These are phyloP conservation scores for Cladosporium sp. DNA, from an alignment of 2,329 filamentous ascomycete species.

Conservation along the genomic window DNA sequence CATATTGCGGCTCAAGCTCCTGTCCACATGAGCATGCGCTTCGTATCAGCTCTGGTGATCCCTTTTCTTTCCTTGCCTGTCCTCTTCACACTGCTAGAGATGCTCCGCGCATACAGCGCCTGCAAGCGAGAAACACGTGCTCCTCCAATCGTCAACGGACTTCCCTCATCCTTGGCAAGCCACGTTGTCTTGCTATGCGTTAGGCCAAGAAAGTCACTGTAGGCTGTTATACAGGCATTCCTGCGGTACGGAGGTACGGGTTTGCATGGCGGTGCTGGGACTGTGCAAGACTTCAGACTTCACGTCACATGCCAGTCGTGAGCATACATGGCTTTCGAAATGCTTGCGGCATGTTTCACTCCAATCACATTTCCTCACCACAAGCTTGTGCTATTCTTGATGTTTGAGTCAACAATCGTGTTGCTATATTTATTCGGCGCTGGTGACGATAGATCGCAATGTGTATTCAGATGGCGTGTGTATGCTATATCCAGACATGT, in stretches of 20 bases:
- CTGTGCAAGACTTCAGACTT: neutral
- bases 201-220: too few relatives aligned
- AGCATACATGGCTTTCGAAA: neutral
- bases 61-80: neutral
- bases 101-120: neutral
- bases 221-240: neutral
- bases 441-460: too few relatives aligned
- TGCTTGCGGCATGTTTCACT: too few relatives aligned
- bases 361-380: too few relatives aligned
- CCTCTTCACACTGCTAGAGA: neutral
- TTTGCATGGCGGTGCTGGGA: neutral
- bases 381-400: too few relatives aligned
- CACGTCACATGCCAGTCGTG: neutral
- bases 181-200: too few relatives aligned
- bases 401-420: too few relatives aligned
- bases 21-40: neutral
- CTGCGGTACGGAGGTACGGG: neutral
- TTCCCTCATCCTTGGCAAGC: too few relatives aligned
- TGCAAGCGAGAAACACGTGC: neutral
- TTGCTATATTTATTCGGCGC: too few relatives aligned
- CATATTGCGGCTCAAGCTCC: neutral
- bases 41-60: slow-evolving; percentile 1
- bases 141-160: too few relatives aligned
- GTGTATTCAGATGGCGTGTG: too few relatives aligned
- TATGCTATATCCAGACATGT: too few relatives aligned